Evolutionary conservation across 1,139 yeast genomes (phyloP), one percentile per base, ranked within the genome.

Genomic region (Kodamaea ohmeri): DNA sequence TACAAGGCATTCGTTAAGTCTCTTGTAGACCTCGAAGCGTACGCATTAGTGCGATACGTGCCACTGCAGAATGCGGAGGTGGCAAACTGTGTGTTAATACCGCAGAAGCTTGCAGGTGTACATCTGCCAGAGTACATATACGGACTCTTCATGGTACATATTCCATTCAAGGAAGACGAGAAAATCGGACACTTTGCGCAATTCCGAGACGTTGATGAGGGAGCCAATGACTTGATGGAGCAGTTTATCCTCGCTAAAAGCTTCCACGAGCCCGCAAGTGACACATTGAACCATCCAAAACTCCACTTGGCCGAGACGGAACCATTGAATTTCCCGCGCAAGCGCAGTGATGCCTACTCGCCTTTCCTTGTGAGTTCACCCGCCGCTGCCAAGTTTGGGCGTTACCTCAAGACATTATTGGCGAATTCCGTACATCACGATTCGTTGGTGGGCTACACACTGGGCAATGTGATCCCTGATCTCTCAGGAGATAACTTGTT

Each of bases 111-210:
- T 4, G 42, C 39, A 19, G 30, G 33, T 3, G 26, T 50, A 2
- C 44, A 38, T 4, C 49, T 45, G 1, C 37, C 25, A 4, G 36
- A 54, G 14, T 44, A 43, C 35, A 52, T 58, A 2, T 61, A 61
- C 38, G 56, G 64, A 0, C 63, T 74, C 40, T 51, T 62, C 2
- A 52, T 71, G 46, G 58, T 63, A 5, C 65, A 81, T 30, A 55
- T 89, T n/a, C 95, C 97, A 1, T 86, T 77, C 58, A 73, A 74
- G 24, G 96, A 88, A 49, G 97, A 90, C 54, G 83, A 79, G 47
- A 78, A 83, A 45, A 63, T 75, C 11, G 79, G 84, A 12, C 67
- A 67, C 33, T 83, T 85, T 48, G 82, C 86, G 0, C 62, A 64
- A 16, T 57, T 86, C 34, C 56, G 38, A 7, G 33, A 34, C 12